Base-by-base conservation (phyloP, 192 early-diverging fungal species). In the Anaeromyces robustus region DNA sequence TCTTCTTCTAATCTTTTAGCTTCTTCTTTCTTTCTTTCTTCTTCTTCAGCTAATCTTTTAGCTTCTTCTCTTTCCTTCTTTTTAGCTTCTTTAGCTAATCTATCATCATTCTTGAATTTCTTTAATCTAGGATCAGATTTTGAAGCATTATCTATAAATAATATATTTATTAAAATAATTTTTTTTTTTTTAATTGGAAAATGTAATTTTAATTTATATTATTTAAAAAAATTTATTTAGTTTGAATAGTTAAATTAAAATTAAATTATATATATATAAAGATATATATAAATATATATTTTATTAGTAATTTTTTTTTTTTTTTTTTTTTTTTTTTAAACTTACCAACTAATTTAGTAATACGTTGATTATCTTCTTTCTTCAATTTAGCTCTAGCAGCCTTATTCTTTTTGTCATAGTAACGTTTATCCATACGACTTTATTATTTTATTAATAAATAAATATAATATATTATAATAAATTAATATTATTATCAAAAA, bases 301-400 rank as follows among this genome's bases (percentile, higher is more conserved):
- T 34, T 34, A 12, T 34, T 7, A 7, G 32, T 34, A 34, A 7
- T 7, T 3, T 7, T 34, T 12, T 7, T 34, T 12, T 12, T 34
- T 34, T 12, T 12, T 12, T 34, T 7, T 7, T 30, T 1, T 32
- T 2, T 29, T 9, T 12, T 2, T 1, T 9, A 29, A 9, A 80
- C 34, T 31, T 77, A 80, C 79, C 79, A 31, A 80, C 79, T 37
- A 80, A 77, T 32, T 17, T 29, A 30, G 79, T 59, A 29, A 98
- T 83, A 82, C 98, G 93, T 81, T 92, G 89, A 85, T 92, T 97
- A 88, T 99, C 98, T 86, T 98, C 96, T 90, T 98, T 99, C 94
- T 99, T 99, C 81, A 89, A 89, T 83, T 92, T 92, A 77, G 93
- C 90, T 59, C 98, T 92, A 85, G 94, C 93, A 85, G 95, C 93